Evolutionary conservation across 2,329 filamentous ascomycete species (phyloP).

Genomic region (Fusarium setosum): DNA sequence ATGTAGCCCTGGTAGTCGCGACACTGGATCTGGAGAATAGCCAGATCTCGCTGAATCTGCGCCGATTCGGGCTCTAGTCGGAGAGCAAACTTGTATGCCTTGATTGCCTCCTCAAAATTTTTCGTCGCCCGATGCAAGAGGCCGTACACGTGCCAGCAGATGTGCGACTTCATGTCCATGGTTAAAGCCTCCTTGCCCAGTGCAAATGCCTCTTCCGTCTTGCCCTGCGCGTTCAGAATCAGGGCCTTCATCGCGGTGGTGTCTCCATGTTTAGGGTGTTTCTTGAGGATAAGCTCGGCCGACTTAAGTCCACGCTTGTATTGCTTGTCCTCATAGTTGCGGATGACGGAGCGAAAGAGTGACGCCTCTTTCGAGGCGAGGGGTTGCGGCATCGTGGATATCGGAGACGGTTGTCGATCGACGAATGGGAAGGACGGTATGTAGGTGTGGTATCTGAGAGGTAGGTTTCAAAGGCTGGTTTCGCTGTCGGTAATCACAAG

Average conservation of each 20-base stretch:
- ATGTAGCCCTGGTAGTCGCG: conserved; percentile 95
- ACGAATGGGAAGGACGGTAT: neutral
- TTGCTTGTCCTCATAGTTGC: conserved; percentile 97
- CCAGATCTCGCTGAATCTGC: conserved; percentile 94
- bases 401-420: neutral
- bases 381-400: conserved; percentile 72
- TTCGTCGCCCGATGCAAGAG: conserved; percentile 92
- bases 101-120: conserved; percentile 99
- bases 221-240: conserved; percentile 92
- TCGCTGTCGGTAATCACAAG: conserved; percentile 30
- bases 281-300: conserved; percentile 95
- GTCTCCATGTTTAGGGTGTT: conserved; percentile 95
- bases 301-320: conserved; percentile 95
- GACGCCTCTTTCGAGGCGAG: conserved; percentile 89
- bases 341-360: conserved; percentile 94
- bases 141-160: conserved; percentile 99
- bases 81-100: conserved; percentile 97
- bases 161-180: conserved; percentile 98
- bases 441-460: neutral
- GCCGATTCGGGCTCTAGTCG: conserved; percentile 92
- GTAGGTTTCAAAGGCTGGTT: conserved; percentile 16
- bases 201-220: conserved; percentile 92
- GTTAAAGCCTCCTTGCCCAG: conserved; percentile 92
- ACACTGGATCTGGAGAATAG: conserved; percentile 94
- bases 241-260: conserved; percentile 99